These are phyloP conservation scores for Amanita rubescens DNA, from an alignment of 768 basidiomycete species.

Conservation along the genomic window DNA sequence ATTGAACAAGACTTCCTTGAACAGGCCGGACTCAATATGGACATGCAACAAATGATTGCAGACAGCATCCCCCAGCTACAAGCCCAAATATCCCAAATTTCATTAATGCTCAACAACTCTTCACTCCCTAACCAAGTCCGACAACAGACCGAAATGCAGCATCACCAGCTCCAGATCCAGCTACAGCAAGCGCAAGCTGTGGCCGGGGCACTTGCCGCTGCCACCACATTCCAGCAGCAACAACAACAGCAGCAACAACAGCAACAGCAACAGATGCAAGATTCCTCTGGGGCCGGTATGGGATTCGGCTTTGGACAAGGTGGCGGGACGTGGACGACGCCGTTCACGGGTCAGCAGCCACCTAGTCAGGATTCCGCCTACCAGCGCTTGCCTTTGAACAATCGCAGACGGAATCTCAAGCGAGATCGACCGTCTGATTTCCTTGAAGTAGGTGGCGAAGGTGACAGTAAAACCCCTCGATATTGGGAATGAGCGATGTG, in stretches of 20 bases:
- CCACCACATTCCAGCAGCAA: constrained; percentile 48
- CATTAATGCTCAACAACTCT: constrained; percentile 73
- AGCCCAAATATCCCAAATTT: constrained; percentile 77
- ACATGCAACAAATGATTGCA: constrained; percentile 63
- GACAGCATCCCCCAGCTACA: constrained; percentile 78
- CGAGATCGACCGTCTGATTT: constrained; percentile 82
- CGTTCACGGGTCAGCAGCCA: constrained; percentile 38
- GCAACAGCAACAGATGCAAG: constrained; percentile 24
- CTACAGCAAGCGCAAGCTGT: constrained; percentile 75
- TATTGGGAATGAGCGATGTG: constrained; percentile 61
- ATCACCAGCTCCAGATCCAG: constrained; percentile 73
- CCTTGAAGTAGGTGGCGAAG: constrained; percentile 61
- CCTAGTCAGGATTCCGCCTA: constrained; percentile 78
- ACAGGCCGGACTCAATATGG: constrained; percentile 56
- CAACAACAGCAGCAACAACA: constrained; percentile 34
- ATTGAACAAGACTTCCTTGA: constrained; percentile 65
- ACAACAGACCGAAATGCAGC: constrained; percentile 76
- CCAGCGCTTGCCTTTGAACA: constrained; percentile 77
- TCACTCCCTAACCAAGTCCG: constrained; percentile 65
- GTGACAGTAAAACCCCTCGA: constrained; percentile 56
- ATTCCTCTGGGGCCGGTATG: constrained; percentile 26
- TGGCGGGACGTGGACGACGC: constrained; percentile 4
- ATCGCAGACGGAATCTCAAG: constrained; percentile 69
- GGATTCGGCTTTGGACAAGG: constrained; percentile 35
- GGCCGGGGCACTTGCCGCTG: constrained; percentile 54